Conservation (phyloP, 78 protist species). For the Mastigamoeba balamuthi region DNA sequence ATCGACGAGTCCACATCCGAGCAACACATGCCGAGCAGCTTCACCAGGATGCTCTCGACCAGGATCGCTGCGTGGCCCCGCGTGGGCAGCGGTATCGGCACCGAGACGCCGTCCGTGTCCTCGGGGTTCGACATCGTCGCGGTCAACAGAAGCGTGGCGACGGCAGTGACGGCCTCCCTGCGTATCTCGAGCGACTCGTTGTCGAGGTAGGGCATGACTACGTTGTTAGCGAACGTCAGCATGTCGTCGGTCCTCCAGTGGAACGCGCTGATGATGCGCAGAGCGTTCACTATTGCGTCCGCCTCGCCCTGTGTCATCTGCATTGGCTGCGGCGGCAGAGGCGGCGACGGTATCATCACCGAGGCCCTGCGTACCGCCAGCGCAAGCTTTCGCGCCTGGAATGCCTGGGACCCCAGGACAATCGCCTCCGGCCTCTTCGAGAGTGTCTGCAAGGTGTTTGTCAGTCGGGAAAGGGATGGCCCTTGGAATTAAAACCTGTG, state of each 20-base stretch:
- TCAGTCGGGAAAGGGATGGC: constrained; percentile 11
- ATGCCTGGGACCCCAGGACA: too few species aligned
- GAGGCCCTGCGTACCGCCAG: too few species aligned
- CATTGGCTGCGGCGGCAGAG: constrained; percentile 13
- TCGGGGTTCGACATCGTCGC: background rate
- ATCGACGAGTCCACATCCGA: constrained; percentile 68
- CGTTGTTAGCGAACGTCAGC: too few species aligned
- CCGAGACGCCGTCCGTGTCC: background rate
- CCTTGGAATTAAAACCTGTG: constrained; percentile 4
- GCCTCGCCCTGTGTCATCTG: too few species aligned
- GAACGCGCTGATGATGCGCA: too few species aligned
- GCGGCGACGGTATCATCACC: background rate
- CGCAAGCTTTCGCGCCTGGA: constrained; percentile 6
- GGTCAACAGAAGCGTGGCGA: constrained; percentile 16
- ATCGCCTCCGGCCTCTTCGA: too few species aligned
- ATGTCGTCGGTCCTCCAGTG: too few species aligned
- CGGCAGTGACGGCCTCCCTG: constrained; percentile 28
- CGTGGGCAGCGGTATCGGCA: constrained; percentile 4
- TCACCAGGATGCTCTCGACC: constrained; percentile 47
- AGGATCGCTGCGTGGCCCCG: constrained; percentile 32
- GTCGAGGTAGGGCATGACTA: constrained; percentile 6
- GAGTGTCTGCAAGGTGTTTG: too few species aligned
- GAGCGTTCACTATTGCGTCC: too few species aligned
- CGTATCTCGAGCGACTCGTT: constrained; percentile 36
- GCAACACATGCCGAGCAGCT: constrained; percentile 44